Percentiles rank a stretch among this genome's conserved stretches.
phyloP scores from a whole-genome alignment of 2,329 filamentous ascomycete genomes.

The Leptodontidium sp. region DNA sequence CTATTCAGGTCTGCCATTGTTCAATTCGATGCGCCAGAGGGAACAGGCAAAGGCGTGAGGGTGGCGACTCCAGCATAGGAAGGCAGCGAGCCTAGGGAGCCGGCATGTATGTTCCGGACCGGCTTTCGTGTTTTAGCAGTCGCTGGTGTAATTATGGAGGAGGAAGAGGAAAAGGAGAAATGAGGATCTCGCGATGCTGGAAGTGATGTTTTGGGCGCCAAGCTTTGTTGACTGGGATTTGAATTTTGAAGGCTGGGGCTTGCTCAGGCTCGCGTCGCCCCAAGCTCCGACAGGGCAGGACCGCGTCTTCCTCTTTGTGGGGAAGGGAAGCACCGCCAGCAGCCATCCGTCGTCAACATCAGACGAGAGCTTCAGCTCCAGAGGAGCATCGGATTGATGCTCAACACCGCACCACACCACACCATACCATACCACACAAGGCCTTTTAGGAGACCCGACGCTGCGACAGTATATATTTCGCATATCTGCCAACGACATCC shows the following conservation, averaged over 20 bases:
- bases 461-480: neutral
- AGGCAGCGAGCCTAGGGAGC: slow-evolving; percentile 20
- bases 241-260: slow-evolving; percentile 2
- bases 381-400: neutral
- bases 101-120: slow-evolving; percentile 14
- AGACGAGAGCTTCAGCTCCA: neutral
- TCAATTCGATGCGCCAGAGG: slow-evolving; percentile 38
- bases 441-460: neutral
- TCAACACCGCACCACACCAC: neutral
- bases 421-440: no score
- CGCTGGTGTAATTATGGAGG: neutral
- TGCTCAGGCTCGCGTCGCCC: slow-evolving; percentile 14
- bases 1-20: slow-evolving; percentile 77
- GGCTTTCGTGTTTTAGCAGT: slow-evolving; percentile 1
- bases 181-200: neutral
- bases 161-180: neutral
- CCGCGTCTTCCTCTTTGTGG: slow-evolving; percentile 5
- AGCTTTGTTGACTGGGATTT: slow-evolving; percentile 17
- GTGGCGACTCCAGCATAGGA: slow-evolving; percentile 31
- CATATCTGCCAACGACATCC: neutral
- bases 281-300: neutral
- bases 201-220: slow-evolving; percentile 17
- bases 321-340: neutral
- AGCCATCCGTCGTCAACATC: neutral
- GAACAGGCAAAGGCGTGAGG: slow-evolving; percentile 29